phyloP scores from a whole-genome alignment of 2,329 filamentous ascomycete genomes.

The Trichoderma harzianum region DNA sequence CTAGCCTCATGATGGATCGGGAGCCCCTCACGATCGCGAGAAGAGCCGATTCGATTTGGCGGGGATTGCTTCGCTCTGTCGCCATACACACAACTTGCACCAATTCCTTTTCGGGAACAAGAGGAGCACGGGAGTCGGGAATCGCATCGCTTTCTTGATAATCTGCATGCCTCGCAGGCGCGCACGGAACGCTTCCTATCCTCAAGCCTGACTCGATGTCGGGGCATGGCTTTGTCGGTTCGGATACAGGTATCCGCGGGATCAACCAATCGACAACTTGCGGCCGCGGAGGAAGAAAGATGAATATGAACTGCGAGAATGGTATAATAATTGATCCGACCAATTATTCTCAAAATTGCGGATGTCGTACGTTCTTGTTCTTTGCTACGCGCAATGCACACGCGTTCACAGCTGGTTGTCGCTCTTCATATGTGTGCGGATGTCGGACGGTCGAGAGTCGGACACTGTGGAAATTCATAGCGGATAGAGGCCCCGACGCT shows the following conservation, averaged over 20 bases:
- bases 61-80: neutral
- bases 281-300: neutral
- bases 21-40: neutral
- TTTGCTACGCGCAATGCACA: neutral
- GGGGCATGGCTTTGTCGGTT: neutral
- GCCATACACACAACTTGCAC: neutral
- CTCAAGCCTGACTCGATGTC: neutral
- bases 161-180: neutral
- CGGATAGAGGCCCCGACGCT: neutral
- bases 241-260: neutral
- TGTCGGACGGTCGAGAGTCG: neutral
- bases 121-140: neutral
- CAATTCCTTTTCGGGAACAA: neutral
- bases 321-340: neutral
- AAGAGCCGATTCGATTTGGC: neutral
- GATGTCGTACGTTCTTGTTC: neutral
- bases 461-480: neutral
- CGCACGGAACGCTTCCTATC: neutral
- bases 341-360: neutral
- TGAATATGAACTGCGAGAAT: neutral
- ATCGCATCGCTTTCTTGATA: neutral
- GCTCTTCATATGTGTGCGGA: neutral
- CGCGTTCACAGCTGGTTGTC: neutral
- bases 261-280: neutral
- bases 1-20: neutral